These are phyloP conservation scores for Neonectria coccinea DNA, from an alignment of 2,329 filamentous ascomycete genomes.

Conservation along the genomic window DNA sequence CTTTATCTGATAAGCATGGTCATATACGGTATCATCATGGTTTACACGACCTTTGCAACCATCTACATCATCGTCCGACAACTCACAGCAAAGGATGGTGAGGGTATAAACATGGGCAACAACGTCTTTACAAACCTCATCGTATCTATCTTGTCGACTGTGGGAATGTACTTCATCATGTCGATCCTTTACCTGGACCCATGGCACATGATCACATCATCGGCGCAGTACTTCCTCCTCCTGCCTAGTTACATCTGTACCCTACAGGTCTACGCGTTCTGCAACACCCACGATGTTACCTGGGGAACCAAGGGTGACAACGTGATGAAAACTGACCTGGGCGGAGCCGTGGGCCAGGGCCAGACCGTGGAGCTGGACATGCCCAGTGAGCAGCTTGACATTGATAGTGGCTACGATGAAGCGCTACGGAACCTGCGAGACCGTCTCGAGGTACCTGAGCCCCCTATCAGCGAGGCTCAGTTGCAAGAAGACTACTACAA, in stretches of 20 bases:
- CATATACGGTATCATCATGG: slow-evolving; percentile 93
- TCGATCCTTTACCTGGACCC: slow-evolving; percentile 96
- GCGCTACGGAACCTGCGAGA: slow-evolving; percentile 96
- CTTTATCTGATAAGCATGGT: slow-evolving; percentile 91
- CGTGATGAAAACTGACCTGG: slow-evolving; percentile 90
- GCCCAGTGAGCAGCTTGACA: slow-evolving; percentile 97
- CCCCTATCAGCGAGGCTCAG: slow-evolving; percentile 77
- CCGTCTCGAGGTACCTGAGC: slow-evolving; percentile 80
- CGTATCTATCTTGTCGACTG: slow-evolving; percentile 86
- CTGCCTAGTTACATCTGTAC: slow-evolving; percentile 96
- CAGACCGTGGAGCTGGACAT: slow-evolving; percentile 94
- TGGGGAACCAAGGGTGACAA: slow-evolving; percentile 92
- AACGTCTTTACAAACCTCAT: slow-evolving; percentile 97
- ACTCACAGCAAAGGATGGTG: slow-evolving; percentile 62
- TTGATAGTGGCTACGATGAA: slow-evolving; percentile 97
- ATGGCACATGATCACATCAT: slow-evolving; percentile 98
- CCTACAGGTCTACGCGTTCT: slow-evolving; percentile 97
- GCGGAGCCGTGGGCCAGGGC: slow-evolving; percentile 82
- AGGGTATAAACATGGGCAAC: slow-evolving; percentile 74
- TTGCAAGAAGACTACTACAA: slow-evolving; percentile 99
- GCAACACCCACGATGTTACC: slow-evolving; percentile 47
- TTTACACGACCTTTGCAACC: slow-evolving; percentile 90
- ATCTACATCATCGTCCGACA: slow-evolving; percentile 92
- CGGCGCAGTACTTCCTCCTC: slow-evolving; percentile 91
- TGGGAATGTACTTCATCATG: slow-evolving; percentile 96